A percentile compares a stretch with the other conserved stretches of the same genome.
phyloP scores from a whole-genome alignment of 208 protist genomes.

The Crithidia thermophila region DNA sequence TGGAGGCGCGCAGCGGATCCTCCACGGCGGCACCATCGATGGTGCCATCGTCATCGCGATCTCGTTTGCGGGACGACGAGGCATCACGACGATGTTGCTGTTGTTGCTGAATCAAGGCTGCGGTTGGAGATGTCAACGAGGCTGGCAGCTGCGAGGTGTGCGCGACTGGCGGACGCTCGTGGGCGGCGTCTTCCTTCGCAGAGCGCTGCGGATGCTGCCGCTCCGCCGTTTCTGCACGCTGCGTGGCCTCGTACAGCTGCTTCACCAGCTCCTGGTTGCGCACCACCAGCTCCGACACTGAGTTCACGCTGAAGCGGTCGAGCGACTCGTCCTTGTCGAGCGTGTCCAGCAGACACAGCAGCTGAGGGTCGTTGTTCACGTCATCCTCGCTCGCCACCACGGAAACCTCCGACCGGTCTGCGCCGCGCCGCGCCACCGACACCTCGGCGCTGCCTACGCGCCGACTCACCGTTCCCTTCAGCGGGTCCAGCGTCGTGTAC shows the following conservation, averaged over 20 bases:
- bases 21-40: not conserved
- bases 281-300: conserved; percentile 59
- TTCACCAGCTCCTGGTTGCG: conserved; percentile 81
- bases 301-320: conserved; percentile 69
- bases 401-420: not conserved
- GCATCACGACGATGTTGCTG: not conserved
- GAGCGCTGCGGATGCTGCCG: not conserved
- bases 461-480: conserved; percentile 21
- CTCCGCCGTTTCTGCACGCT: conserved; percentile 38
- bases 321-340: conserved; percentile 65
- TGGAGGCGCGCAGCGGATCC: not conserved
- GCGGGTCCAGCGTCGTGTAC: conserved; percentile 40
- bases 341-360: conserved; percentile 49
- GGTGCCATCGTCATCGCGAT: not conserved
- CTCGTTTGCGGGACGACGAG: conserved; percentile 3
- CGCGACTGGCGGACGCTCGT: not conserved
- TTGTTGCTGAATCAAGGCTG: conserved; percentile 10
- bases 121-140: conserved; percentile 9
- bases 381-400: conserved; percentile 21
- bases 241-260: conserved; percentile 66
- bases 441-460: conserved; percentile 19
- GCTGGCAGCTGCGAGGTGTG: not conserved
- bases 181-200: not conserved
- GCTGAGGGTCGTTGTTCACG: conserved; percentile 36
- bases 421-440: conserved; percentile 11